phyloP scores from a whole-genome alignment of 1,284 basidiomycete genomes.

The Trametes sp. region DNA sequence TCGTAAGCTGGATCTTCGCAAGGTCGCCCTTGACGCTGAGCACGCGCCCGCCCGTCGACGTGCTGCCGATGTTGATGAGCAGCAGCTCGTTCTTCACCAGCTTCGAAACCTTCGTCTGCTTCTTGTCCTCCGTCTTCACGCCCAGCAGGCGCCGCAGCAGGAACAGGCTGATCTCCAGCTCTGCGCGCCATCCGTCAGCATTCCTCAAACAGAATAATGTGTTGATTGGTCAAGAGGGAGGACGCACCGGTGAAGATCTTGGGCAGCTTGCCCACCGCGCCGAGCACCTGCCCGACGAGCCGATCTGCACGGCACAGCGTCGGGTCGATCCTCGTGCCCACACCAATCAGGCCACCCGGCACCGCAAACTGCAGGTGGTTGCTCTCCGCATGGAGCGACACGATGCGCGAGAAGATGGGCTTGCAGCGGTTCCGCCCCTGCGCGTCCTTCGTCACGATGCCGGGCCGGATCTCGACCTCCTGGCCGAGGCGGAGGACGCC shows the following conservation, averaged over 20 bases:
- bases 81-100: constrained; percentile 93
- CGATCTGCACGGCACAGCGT: constrained; percentile 97
- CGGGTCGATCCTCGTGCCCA: constrained; percentile 96
- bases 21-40: constrained; percentile 91
- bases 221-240: no score
- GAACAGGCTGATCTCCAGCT: constrained; percentile 93
- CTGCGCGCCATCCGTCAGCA: constrained; percentile 44
- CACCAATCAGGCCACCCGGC: constrained; percentile 97
- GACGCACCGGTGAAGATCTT: constrained; percentile 88
- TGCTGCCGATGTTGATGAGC: constrained; percentile 94
- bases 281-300: constrained; percentile 95
- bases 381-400: constrained; percentile 93
- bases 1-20: constrained; percentile 91
- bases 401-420: constrained; percentile 93
- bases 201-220: not conserved
- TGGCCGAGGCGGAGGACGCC: constrained; percentile 92
- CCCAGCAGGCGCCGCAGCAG: constrained; percentile 94
- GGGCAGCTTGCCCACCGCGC: constrained; percentile 92
- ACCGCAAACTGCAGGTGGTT: constrained; percentile 96
- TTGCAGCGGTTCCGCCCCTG: constrained; percentile 92
- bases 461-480: constrained; percentile 97
- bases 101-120: constrained; percentile 96
- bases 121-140: constrained; percentile 98
- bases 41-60: constrained; percentile 93
- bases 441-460: constrained; percentile 95